These are phyloP conservation scores for Blastocladiella britannica DNA, from an alignment of 192 early-diverging fungal genomes.

Conservation along the genomic window DNA sequence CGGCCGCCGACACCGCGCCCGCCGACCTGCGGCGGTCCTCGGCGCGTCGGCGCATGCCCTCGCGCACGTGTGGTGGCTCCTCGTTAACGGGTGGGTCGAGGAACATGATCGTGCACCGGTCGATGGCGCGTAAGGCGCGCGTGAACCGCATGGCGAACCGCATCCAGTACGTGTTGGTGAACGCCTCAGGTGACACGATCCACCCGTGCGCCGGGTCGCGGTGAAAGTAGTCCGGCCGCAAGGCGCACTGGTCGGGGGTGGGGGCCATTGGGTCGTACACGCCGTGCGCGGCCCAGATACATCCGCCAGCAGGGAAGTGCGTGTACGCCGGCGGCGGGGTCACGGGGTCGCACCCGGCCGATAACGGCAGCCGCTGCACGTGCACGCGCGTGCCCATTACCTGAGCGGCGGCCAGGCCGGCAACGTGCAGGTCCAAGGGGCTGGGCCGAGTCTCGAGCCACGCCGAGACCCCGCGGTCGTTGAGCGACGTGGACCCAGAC, in stretches of 20 bases:
- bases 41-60: conserved; percentile 6
- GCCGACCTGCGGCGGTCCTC: too few relatives aligned
- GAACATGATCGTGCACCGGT: conserved; percentile 27
- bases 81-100: conserved; percentile 31
- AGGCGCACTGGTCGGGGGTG: conserved; percentile 2
- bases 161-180: conserved; percentile 13
- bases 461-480: conserved; percentile 18
- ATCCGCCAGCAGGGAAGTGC: conserved; percentile 14
- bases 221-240: conserved; percentile 23
- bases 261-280: conserved; percentile 17
- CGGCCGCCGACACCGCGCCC: too few relatives aligned
- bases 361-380: not conserved
- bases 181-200: conserved; percentile 5
- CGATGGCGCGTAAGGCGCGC: conserved; percentile 17
- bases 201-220: conserved; percentile 14
- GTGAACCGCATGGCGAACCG: conserved; percentile 17
- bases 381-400: not conserved
- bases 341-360: not conserved
- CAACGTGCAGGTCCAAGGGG: not conserved
- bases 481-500: conserved; percentile 13
- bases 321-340: not conserved
- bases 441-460: conserved; percentile 10
- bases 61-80: conserved; percentile 21
- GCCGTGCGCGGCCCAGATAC: conserved; percentile 31
- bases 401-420: not conserved